Evolutionary conservation across 495 filamentous ascomycete genomes (phyloP).

Genomic region (Acidomyces sp.): DNA sequence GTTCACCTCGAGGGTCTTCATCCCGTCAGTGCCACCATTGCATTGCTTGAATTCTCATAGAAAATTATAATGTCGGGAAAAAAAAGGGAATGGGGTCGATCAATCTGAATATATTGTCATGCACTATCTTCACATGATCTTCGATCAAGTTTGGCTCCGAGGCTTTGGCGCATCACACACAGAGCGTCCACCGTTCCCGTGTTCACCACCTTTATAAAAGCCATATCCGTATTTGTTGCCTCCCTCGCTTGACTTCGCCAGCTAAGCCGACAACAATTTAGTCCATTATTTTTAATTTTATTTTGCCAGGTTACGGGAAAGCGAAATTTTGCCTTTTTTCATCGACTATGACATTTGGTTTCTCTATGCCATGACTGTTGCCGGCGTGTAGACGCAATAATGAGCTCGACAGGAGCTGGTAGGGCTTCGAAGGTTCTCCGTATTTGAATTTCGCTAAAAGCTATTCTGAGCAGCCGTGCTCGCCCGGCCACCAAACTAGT

Average conservation of each 20-base stretch:
- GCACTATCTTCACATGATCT: constrained; percentile 35
- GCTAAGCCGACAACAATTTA: constrained; percentile 35
- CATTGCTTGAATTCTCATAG: constrained; percentile 40
- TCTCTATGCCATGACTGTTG: too few relatives aligned
- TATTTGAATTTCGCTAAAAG: constrained; percentile 35
- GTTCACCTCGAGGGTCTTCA: constrained; percentile 35
- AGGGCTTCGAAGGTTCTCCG: constrained; percentile 48
- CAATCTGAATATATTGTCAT: constrained; percentile 37
- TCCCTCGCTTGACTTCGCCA: constrained; percentile 37
- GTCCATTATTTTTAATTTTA: constrained; percentile 34
- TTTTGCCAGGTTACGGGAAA: constrained; percentile 37
- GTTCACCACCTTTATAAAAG: constrained; percentile 42
- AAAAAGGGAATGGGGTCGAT: constrained; percentile 41
- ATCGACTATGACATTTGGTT: constrained; percentile 39
- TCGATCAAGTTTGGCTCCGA: constrained; percentile 39
- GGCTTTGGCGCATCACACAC: constrained; percentile 39
- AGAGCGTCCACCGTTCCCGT: constrained; percentile 45
- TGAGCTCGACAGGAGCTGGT: constrained; percentile 30
- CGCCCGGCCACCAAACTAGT: constrained; percentile 43
- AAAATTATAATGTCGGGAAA: constrained; percentile 46
- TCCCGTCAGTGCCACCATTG: constrained; percentile 40
- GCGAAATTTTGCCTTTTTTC: constrained; percentile 47
- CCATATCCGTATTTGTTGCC: constrained; percentile 39
- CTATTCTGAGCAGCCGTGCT: constrained; percentile 39
- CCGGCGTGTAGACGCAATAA: too few relatives aligned